Conservation (phyloP, 75 land plant genomes). For the Cunninghamia lanceolata region DNA sequence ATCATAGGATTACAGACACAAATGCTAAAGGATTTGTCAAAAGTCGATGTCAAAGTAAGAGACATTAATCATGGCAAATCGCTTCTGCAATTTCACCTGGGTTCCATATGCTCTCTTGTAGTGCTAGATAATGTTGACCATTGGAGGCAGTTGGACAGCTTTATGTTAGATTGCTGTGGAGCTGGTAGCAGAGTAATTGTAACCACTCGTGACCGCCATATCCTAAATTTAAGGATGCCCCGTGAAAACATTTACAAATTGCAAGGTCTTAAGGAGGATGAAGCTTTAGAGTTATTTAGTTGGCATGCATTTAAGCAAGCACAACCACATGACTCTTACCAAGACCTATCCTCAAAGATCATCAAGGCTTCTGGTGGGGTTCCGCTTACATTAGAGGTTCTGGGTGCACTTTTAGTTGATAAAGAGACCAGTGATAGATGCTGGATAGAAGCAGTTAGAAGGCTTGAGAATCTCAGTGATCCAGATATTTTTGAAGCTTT, state of each 20-base stretch:
- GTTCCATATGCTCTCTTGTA: neutral
- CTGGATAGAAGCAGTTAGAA: neutral
- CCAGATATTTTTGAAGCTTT: neutral
- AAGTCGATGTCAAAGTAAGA: neutral
- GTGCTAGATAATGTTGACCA: neutral
- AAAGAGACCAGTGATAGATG: neutral
- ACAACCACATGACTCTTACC: neutral
- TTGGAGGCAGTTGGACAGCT: neutral
- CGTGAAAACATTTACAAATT: neutral
- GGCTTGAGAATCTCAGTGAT: neutral
- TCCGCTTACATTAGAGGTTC: neutral
- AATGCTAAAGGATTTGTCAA: neutral
- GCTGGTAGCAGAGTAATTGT: neutral
- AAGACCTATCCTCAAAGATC: neutral
- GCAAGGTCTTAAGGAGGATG: neutral
- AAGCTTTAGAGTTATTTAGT: neutral
- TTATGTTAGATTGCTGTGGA: neutral
- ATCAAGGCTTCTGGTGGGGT: neutral
- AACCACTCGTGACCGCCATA: neutral
- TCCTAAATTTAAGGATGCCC: neutral
- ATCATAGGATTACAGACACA: neutral
- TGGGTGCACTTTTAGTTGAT: neutral
- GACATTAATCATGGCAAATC: neutral
- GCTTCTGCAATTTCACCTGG: neutral
- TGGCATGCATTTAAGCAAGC: neutral